Evolutionary conservation across 805 yeast genomes (phyloP).

Genomic region (Kazachstania africana): DNA sequence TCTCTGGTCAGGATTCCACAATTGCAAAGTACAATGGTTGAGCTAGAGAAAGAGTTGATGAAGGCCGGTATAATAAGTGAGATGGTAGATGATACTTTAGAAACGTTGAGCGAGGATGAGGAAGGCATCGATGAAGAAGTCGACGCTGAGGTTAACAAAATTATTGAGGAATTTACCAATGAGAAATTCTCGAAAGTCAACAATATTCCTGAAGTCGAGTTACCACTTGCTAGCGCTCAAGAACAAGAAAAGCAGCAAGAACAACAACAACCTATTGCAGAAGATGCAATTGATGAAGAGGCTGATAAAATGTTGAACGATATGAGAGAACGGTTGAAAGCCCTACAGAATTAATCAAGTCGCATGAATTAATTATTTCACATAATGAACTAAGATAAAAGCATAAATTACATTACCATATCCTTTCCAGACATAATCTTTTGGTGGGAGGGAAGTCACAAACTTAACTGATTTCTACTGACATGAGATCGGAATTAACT

Average conservation of each 20-base stretch:
- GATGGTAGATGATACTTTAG: constrained; percentile 88
- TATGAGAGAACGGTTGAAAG: constrained; percentile 82
- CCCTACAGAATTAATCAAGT: constrained; percentile 47
- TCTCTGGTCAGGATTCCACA: constrained; percentile 68
- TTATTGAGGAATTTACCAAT: constrained; percentile 36
- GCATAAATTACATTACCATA: too few relatives aligned
- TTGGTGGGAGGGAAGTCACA: too few relatives aligned
- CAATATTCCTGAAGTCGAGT: constrained; percentile 25
- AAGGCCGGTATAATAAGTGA: constrained; percentile 82
- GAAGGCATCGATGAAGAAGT: constrained; percentile 56
- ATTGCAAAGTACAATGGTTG: constrained; percentile 71
- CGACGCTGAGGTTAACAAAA: constrained; percentile 50
- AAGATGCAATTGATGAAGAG: constrained; percentile 42
- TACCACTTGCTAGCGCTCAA: constrained; percentile 7
- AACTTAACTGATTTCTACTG: too few relatives aligned
- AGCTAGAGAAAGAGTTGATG: constrained; percentile 74
- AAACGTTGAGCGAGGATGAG: constrained; percentile 55
- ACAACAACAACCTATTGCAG: constrained; percentile 29
- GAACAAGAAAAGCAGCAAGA: constrained; percentile 25
- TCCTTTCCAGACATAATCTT: too few relatives aligned
- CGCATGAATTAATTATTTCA: not conserved
- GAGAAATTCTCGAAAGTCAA: constrained; percentile 32
- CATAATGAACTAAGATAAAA: too few relatives aligned
- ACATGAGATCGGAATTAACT: too few relatives aligned
- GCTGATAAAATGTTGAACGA: constrained; percentile 67